Base-by-base conservation (phyloP, 2,329 filamentous ascomycete species). In the Helotiales sp. region DNA sequence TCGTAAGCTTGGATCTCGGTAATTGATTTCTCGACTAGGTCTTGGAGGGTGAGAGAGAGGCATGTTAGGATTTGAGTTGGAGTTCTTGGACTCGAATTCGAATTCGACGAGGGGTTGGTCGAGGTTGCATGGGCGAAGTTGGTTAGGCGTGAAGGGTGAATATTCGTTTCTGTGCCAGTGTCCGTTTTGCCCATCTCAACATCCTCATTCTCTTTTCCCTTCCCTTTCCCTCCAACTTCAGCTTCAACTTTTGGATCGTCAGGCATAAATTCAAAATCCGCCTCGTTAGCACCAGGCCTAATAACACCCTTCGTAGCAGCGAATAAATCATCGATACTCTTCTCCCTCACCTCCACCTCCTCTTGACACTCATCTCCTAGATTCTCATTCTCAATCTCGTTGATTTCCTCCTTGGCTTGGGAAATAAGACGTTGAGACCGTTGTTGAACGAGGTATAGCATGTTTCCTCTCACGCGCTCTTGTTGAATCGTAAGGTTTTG, bases 281-380 rank as follows among this genome's bases (percentile, higher is more conserved):
- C 52, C 8, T 5, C 42, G 17, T 65, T 63, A 12, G 62, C 60
- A 47, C 67, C 62, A 17, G 67, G 54, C 25, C 64, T 64, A n/a
- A 71, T 64, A 47, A 69, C 64, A 33, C 70, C 66, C 47, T 72
- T 72, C 31, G 75, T 58, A n/a, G 69, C 65, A 59, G 71, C 63
- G 49, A 78, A 71, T 59, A 75, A 72, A 17, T 70, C 67, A 66
- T 76, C 77, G 56, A 79, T 75, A 5, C 73, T 74, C 53, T 73
- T 31, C 47, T 47, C 46, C 25, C 44, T 49, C 31, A 36, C 48
- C 24, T 50, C n/a, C 33, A 27, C 15, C 44, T 54, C 33, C 19
- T 30, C 17, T n/a, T 24, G 13, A 7, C 47, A 40, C 6, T 47
- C 58, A 4, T 46, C 53, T 8, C 57, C 51, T 9, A 44, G 55